These are phyloP conservation scores for Leishmania aethiopica DNA, from an alignment of 208 protist genomes.

Conservation along the genomic window DNA sequence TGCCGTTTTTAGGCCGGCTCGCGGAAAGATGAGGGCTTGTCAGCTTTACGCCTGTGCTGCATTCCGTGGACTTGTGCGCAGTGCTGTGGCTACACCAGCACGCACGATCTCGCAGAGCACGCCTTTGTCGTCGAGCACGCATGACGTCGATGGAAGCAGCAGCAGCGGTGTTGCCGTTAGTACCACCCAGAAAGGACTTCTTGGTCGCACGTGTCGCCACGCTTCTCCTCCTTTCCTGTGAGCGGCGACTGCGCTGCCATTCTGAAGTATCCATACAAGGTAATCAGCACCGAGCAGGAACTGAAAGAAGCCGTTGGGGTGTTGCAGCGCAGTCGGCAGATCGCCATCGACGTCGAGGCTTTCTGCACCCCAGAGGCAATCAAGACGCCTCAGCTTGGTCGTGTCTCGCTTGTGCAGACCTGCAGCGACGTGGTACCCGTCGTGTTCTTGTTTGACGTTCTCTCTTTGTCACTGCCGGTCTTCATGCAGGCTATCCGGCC, in stretches of 20 bases:
- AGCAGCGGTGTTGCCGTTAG: background rate
- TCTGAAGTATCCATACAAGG: constrained; percentile 65
- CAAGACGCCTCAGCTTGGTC: constrained; percentile 67
- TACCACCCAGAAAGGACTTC: background rate
- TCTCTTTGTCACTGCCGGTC: constrained; percentile 47
- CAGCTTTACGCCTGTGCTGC: background rate
- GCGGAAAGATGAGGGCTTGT: background rate
- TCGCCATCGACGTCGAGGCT: constrained; percentile 89
- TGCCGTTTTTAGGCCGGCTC: background rate
- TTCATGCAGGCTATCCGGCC: constrained; percentile 42
- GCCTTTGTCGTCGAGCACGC: background rate
- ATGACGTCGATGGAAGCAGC: background rate
- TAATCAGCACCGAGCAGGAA: constrained; percentile 57
- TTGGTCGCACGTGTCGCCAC: background rate
- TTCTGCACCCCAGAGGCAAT: constrained; percentile 61
- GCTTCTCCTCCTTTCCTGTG: background rate
- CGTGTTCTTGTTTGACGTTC: constrained; percentile 87
- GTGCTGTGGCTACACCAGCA: background rate
- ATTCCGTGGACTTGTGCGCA: background rate
- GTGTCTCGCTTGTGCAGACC: constrained; percentile 83
- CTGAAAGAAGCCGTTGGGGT: constrained; percentile 40
- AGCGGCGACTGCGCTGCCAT: constrained; percentile 23
- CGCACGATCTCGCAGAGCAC: constrained; percentile 5
- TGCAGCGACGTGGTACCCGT: constrained; percentile 57
- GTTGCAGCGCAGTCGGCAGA: constrained; percentile 37